Base-by-base conservation (phyloP, 768 basidiomycete genomes). In the Agrocybe chaxingu region DNA sequence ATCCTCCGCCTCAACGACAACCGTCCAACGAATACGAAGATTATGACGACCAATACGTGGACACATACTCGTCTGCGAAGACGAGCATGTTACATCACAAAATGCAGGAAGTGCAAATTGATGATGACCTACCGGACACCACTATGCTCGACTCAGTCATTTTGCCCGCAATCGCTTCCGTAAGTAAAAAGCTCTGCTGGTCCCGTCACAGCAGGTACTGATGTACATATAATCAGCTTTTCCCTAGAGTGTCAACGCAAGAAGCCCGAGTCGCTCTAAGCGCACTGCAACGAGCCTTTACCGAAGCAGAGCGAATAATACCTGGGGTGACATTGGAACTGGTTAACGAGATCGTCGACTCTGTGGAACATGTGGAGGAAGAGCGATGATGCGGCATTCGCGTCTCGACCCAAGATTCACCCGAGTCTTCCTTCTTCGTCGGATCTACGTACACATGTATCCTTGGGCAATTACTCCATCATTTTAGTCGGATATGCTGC, bases 141-240 rank as follows among this genome's bases (percentile, higher is more conserved):
- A 85, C 89, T n/a, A 96, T 98, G 85, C 75, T 98, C 34, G 94
- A 97, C 61, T 92, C 92, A 2, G 96, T 99, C 30, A 86, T 98
- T 45, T 71, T 98, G 29, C 97, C 97, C 18, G 94, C 94, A n/a
- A 86, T 98, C 59, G 91, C 94, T 39, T 95, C 92, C 54, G 96
- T 98, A 58, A 67, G 87, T 72, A 1, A 24, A 24, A 24, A 5
- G 16, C 37, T 31, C 32, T 30, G 37, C 39, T 24, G 19, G 10
- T 35, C 29, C 8, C 8, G 42, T n/a, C 24, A 5, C 18, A 10
- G 29, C 41, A 16, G 12, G 13, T 39, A 10, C 29, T 47, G 36
- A 50, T 54, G 44, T 42, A 57, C n/a, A 36, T 38, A 50, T 11
- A 2, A 11, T 49, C 59, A 98, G 95, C 74, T 99, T 31, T 92